Percentiles rank a stretch among this genome's conserved stretches.
Conservation (phyloP, 75 land plant genomes). For the Ceratopteris richardii region DNA sequence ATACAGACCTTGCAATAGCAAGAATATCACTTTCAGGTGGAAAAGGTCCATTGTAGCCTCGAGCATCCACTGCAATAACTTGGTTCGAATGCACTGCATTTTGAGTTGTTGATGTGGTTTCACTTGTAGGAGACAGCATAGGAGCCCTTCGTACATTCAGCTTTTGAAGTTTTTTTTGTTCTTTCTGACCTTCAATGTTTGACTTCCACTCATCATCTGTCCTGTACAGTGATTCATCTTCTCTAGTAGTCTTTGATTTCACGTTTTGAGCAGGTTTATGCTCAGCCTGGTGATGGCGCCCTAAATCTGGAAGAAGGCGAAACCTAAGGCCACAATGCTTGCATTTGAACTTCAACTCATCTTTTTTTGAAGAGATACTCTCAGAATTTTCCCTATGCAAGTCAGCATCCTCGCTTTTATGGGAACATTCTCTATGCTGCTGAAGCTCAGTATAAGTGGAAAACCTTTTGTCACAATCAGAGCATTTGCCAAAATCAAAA, state of each 20-base stretch:
- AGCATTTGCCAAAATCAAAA: not conserved
- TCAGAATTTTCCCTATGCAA: not conserved
- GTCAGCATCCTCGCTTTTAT: not conserved
- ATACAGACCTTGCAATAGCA: conserved; percentile 53
- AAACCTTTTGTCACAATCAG: not conserved
- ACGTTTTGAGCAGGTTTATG: conserved; percentile 42
- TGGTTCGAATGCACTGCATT: conserved; percentile 1
- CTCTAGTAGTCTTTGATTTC: not conserved
- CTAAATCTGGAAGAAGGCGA: conserved; percentile 87
- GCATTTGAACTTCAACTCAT: conserved; percentile 44
- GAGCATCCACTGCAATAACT: not conserved
- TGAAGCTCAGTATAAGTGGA: too few relatives aligned
- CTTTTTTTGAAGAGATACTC: not conserved
- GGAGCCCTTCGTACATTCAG: conserved; percentile 9
- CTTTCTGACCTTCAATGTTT: not conserved
- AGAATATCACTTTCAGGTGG: conserved; percentile 67
- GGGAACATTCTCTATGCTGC: not conserved
- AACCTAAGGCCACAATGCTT: conserved; percentile 71
- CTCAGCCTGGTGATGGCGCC: conserved; percentile 96
- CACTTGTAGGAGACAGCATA: not conserved
- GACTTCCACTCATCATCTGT: not conserved
- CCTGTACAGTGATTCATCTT: not conserved
- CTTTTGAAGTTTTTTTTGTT: conserved; percentile 1
- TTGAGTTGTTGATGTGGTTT: not conserved
- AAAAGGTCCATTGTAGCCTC: not conserved